Percentiles rank a stretch among this genome's conserved stretches.
Evolutionary conservation across 345 rosid genomes (phyloP).

Genomic region (Euphorbia pulcherrima): DNA sequence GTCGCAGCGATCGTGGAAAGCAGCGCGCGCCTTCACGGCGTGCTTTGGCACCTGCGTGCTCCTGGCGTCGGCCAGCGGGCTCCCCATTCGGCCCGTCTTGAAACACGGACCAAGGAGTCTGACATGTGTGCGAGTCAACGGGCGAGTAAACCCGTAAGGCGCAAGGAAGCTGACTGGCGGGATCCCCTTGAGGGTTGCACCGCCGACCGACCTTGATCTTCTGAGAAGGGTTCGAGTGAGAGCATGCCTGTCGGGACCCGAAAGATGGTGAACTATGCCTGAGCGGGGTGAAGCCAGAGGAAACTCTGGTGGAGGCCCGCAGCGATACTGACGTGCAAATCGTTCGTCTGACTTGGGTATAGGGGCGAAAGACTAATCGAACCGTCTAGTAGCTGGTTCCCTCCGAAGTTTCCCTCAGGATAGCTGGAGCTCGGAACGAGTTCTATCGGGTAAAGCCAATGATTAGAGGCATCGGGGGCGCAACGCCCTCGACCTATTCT

Average conservation of each 20-base stretch:
- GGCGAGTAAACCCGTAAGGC: slow-evolving; percentile 27
- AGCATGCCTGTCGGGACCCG: not conserved
- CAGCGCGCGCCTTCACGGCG: not conserved
- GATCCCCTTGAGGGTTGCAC: not conserved
- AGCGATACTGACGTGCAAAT: not conserved
- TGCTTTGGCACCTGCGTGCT: slow-evolving; percentile 6
- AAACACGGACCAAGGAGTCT: slow-evolving; percentile 61
- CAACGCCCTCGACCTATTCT: no score
- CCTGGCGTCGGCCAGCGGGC: slow-evolving; percentile 33
- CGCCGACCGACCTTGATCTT: slow-evolving; percentile 1
- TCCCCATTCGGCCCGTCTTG: slow-evolving; percentile 50
- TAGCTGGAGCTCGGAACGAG: no score
- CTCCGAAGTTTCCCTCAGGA: no score
- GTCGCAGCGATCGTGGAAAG: not conserved
- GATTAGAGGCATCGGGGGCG: no score
- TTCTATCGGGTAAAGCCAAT: no score
- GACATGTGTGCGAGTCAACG: slow-evolving; percentile 46
- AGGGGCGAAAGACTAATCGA: no score
- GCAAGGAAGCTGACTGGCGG: not conserved
- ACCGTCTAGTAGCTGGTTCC: no score
- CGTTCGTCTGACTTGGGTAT: no score
- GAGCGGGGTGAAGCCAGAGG: not conserved
- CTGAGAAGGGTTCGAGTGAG: not conserved
- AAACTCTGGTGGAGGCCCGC: not conserved
- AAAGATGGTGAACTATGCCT: not conserved